Evolutionary conservation across 345 rosid genomes (phyloP), one percentile per base, ranked within the genome.

Genomic region (Erucastrum elatum): DNA sequence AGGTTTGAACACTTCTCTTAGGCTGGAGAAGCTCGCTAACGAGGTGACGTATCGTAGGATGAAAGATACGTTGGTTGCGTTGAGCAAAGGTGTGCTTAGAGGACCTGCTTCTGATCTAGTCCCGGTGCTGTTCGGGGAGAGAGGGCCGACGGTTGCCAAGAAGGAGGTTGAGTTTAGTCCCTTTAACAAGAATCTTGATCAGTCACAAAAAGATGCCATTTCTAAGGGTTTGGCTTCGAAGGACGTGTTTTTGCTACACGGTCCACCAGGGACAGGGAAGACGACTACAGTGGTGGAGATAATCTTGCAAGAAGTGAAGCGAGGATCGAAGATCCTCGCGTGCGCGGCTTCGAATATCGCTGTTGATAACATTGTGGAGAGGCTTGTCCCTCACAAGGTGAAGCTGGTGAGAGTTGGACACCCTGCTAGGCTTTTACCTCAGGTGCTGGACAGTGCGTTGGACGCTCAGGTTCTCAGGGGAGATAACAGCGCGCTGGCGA

Each of bases 221-320:
- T 55, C 82, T 21, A 93, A 89, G 84, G 99, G 94, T 10, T 75
- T 95, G 74, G 87, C 98, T 58, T 90, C 98, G 5, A 95, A 90
- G 77, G 84, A 90, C 81, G 91, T 95, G 35, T 93, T 90, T 74
- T 85, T 95, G 81, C 83, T 95, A 69, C 99, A 93, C 76, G 99
- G 99, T 13, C 99, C 99, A 82, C 99, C 99, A 83, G 99, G 99
- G 77, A 95, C 99, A 68, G 98, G 99, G 17, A 93, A 95, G 89
- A 95, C 96, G n/a, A 93, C 98, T 5, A 88, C 99, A 1, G 99
- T 95, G 6, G 94, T 95, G 61, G 99, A 95, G 83, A 90, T 95
- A 27, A 84, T 95, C 77, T 85, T 93, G 39, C 98, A 95, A 85
- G 97, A 93, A 88, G 98, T 93, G 61, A 93, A 95, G 74, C 88